A percentile compares a stretch with the other conserved stretches of the same genome.
Evolutionary conservation across 371 early-diverging fungal genomes (phyloP).

Genomic region (Basidiobolus meristosporus): DNA sequence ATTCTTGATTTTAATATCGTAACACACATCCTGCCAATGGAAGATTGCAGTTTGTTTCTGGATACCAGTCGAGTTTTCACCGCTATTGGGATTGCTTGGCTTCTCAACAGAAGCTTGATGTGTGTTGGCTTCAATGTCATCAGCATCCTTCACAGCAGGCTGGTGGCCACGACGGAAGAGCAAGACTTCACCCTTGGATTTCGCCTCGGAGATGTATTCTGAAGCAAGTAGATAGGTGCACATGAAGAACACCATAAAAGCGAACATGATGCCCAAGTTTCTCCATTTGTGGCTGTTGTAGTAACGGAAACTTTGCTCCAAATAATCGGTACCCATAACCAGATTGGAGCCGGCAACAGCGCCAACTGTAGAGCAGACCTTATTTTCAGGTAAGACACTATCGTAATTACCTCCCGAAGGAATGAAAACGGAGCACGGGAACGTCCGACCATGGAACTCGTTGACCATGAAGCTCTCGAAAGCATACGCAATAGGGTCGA

Average conservation of each 20-base stretch:
- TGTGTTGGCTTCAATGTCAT: too few relatives aligned
- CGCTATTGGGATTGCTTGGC: background rate
- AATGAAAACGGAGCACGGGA: conserved; percentile 25
- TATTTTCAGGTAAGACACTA: conserved; percentile 27
- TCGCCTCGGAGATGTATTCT: conserved; percentile 15
- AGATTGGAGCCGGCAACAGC: conserved; percentile 19
- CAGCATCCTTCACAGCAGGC: background rate
- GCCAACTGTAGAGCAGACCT: conserved; percentile 36
- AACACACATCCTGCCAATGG: conserved; percentile 15
- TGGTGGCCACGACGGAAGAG: conserved; percentile 17
- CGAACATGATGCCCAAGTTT: conserved; percentile 16
- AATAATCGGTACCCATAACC: conserved; percentile 35
- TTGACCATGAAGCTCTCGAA: conserved; percentile 48
- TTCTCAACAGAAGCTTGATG: background rate
- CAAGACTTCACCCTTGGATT: conserved; percentile 15
- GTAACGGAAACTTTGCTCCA: conserved; percentile 14
- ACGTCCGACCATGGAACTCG: conserved; percentile 39
- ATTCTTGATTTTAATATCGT: conserved; percentile 10
- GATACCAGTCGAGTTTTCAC: too few relatives aligned
- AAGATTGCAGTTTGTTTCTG: conserved; percentile 13
- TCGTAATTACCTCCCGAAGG: conserved; percentile 31
- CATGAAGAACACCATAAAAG: conserved; percentile 18
- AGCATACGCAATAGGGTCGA: conserved; percentile 47
- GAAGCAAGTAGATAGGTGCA: too few relatives aligned
- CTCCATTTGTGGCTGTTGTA: conserved; percentile 13